Conservation (phyloP, 2,329 filamentous ascomycete genomes). For the Neopestalotiopsis clavispora region DNA sequence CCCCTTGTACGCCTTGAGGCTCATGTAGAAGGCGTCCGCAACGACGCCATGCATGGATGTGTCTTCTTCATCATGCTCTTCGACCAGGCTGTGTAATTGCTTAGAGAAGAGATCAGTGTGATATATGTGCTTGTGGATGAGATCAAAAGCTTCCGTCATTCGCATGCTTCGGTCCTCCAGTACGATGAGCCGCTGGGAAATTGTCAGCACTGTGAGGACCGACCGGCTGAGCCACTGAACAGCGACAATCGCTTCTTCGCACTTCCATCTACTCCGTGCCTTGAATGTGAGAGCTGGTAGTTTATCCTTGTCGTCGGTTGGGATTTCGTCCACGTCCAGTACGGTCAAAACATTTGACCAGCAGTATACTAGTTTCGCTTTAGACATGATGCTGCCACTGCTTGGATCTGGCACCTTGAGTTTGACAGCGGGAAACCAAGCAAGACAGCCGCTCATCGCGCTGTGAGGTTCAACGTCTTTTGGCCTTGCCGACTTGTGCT, state of each 20-base stretch:
- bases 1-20: conserved; percentile 93
- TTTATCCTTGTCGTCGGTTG: conserved; percentile 73
- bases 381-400: conserved; percentile 72
- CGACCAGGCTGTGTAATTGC: conserved; percentile 83
- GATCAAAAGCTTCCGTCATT: conserved; percentile 92
- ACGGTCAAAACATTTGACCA: conserved; percentile 99
- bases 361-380: conserved; percentile 91
- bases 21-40: conserved; percentile 98
- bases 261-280: conserved; percentile 86
- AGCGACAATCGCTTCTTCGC: conserved; percentile 92
- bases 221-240: conserved; percentile 97
- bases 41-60: conserved; percentile 92
- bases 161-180: conserved; percentile 88
- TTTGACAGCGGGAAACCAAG: conserved; percentile 97
- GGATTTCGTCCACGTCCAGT: conserved; percentile 81
- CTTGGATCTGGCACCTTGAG: conserved; percentile 76
- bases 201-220: conserved; percentile 88
- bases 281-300: conserved; percentile 80
- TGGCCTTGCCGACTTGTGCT: conserved; percentile 89
- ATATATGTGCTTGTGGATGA: conserved; percentile 90
- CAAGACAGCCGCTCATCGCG: conserved; percentile 89
- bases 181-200: conserved; percentile 91
- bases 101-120: conserved; percentile 89
- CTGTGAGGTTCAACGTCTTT: conserved; percentile 91
- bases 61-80: conserved; percentile 87